These are phyloP conservation scores for Rhodotorula paludigena DNA, from an alignment of 768 basidiomycete genomes.

Conservation along the genomic window DNA sequence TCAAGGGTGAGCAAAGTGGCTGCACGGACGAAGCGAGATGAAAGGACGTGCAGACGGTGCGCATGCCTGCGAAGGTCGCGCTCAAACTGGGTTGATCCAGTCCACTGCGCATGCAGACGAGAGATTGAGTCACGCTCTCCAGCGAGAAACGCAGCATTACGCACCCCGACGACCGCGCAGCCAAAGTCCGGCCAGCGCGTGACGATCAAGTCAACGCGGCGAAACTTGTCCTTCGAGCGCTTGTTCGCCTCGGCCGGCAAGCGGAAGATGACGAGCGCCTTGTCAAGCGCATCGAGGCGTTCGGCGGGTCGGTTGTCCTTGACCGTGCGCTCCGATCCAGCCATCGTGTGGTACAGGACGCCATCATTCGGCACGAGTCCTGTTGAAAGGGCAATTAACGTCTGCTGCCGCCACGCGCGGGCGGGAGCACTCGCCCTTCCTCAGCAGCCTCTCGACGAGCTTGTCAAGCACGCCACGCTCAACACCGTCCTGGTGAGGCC, in stretches of 20 bases:
- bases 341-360: neutral
- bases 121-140: neutral
- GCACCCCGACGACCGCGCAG: constrained; percentile 8
- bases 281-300: constrained; percentile 13
- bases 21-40: neutral
- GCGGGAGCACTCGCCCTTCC: neutral
- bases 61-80: constrained; percentile 10
- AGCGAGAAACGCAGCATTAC: neutral
- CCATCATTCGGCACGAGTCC: constrained; percentile 5
- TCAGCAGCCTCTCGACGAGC: neutral
- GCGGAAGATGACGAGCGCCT: constrained; percentile 16
- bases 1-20: no score
- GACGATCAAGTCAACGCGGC: constrained; percentile 23
- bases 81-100: constrained; percentile 25
- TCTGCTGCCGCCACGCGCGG: no score
- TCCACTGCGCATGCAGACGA: constrained; percentile 9
- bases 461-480: neutral
- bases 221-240: neutral
- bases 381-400: no score
- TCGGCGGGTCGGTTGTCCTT: neutral
- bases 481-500: constrained; percentile 4
- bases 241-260: constrained; percentile 1
- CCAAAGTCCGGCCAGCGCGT: constrained; percentile 9
- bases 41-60: neutral
- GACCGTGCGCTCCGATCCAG: neutral